Base-by-base conservation (phyloP, 345 rosid genomes). In the Cardamine chenopodiifolia region DNA sequence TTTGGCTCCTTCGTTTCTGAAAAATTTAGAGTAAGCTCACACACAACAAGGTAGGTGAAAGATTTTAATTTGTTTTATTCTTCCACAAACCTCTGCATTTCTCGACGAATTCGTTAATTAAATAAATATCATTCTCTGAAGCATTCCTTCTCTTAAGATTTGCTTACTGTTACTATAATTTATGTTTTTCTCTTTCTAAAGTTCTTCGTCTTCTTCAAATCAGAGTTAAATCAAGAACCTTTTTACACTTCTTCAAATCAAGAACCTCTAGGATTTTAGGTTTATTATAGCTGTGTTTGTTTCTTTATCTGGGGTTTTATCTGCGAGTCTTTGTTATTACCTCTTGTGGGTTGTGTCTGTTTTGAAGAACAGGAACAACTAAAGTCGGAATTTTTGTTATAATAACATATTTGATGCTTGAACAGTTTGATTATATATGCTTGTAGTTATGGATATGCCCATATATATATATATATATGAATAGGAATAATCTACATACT, bases 1-100 rank as follows among this genome's bases (percentile, higher is more conserved):
- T 68, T 85, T 86, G n/a, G 87, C 84, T 37, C 88, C 90, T 66
- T 82, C 86, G 35, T 58, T 82, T n/a, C 90, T n/a, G n/a, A n/a
- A n/a, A n/a, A n/a, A 45, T 7, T 35, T 12, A 44, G 56, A 58
- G 40, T 8, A 3, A 58, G 40, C 56, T 10, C 58, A 44, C 31
- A 70, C 10, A n/a, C 50, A 7, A 17, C 17, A 13, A 70, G 74
- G 66, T 70, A 22, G 56, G 73, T 42, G 44, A 69, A 69, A 69
- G 29, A 54, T 54, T 20, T 20, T 15, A 5, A 5, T 52, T 55
- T 40, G 3, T n/a, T 69, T 25, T 49, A 12, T 23, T 37, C n/a
- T 19, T 35, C 25, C 23, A 20, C 32, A 22, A 29, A 7, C 20
- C 31, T 32, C 35, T 19, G 11, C 23, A 22, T 56, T 40, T 55